Evolutionary conservation across 352 stramenopile genomes (phyloP).

Genomic region (Lagenidium giganteum): DNA sequence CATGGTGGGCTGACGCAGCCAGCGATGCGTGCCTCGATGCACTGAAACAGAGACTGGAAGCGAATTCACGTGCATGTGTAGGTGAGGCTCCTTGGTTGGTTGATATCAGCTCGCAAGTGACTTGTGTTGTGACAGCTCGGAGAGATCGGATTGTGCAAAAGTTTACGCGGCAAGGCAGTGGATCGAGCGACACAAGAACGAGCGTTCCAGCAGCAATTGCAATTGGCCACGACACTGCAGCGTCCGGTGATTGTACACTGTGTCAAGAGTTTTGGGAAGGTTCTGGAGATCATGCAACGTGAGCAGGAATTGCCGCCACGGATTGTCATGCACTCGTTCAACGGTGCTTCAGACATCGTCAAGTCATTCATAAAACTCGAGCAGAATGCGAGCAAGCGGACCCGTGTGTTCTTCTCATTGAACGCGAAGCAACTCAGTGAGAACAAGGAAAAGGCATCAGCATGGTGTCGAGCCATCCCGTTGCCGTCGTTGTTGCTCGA

Average conservation of each 20-base stretch:
- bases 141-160: conserved; percentile 81
- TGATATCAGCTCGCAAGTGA: not conserved
- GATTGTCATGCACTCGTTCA: conserved; percentile 71
- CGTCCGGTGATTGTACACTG: conserved; percentile 69
- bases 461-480: conserved; percentile 25
- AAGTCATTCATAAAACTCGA: conserved; percentile 37
- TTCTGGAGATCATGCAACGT: conserved; percentile 49
- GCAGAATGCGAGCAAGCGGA: conserved; percentile 7
- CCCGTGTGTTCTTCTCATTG: conserved; percentile 68
- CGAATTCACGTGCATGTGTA: conserved; percentile 47
- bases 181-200: conserved; percentile 34
- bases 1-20: conserved; percentile 52
- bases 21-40: conserved; percentile 22
- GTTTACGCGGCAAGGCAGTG: conserved; percentile 36
- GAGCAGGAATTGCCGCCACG: conserved; percentile 29
- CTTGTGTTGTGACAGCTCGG: conserved; percentile 35
- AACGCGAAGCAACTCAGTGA: conserved; percentile 54
- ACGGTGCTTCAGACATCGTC: conserved; percentile 49
- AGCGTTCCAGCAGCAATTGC: conserved; percentile 46
- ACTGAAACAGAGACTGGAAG: conserved; percentile 27
- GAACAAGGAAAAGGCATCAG: not conserved
- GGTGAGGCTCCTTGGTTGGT: not conserved
- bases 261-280: conserved; percentile 60
- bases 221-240: conserved; percentile 38
- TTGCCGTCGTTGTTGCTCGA: conserved; percentile 53